Evolutionary conservation across 2,329 filamentous ascomycete genomes (phyloP).

Genomic region (Beauveria sp.): DNA sequence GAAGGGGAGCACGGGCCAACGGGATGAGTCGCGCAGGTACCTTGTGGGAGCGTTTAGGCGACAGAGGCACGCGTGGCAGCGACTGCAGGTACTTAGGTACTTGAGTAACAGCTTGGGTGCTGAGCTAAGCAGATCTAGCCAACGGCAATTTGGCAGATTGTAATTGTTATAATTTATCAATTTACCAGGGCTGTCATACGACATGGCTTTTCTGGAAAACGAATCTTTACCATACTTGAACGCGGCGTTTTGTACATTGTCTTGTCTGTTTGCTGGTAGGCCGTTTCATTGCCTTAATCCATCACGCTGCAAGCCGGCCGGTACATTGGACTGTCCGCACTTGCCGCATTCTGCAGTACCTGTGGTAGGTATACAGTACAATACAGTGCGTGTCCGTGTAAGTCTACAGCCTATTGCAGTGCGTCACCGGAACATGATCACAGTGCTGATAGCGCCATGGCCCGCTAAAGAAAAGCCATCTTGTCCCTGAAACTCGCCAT

Average conservation of each 20-base stretch:
- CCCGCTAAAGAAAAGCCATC: not conserved
- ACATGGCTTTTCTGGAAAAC: no score
- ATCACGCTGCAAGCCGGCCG: not conserved
- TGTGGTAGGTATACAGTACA: not conserved
- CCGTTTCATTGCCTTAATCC: not conserved
- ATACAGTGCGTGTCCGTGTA: not conserved
- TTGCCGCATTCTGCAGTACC: not conserved
- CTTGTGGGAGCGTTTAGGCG: not conserved
- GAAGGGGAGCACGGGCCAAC: slow-evolving; percentile 11
- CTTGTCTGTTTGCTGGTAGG: not conserved
- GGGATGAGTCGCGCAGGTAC: not conserved
- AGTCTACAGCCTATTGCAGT: not conserved
- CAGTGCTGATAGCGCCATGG: not conserved
- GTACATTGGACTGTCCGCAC: not conserved
- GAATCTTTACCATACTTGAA: no score
- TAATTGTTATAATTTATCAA: no score
- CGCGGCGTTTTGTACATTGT: no score
- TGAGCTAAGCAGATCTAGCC: not conserved
- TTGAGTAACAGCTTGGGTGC: not conserved
- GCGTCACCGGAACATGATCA: not conserved
- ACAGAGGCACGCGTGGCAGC: slow-evolving; percentile 9
- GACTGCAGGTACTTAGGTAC: not conserved
- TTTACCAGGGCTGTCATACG: no score
- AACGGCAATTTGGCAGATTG: no score
- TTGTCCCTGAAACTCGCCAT: no score